Conservation (phyloP, 23 red algal genomes). For the Gracilaria domingensis region DNA sequence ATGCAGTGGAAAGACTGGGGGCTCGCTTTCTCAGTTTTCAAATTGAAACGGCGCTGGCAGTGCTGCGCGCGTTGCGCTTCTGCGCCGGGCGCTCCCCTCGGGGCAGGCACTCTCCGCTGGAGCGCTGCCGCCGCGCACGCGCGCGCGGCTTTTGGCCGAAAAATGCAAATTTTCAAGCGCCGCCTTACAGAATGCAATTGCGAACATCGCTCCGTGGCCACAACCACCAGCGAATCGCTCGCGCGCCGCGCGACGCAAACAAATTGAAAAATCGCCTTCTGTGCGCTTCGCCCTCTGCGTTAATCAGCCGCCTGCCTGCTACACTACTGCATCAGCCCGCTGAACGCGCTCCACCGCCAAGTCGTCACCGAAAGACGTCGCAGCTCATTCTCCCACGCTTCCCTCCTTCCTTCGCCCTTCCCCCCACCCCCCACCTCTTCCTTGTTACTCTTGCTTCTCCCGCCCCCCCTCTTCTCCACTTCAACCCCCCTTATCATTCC, state of each 20-base stretch:
- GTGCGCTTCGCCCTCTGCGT: conserved; percentile 2
- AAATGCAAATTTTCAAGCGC: not conserved
- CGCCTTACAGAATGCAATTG: conserved; percentile 23
- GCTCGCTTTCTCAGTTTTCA: too few species aligned
- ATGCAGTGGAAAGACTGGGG: too few species aligned
- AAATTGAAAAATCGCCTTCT: conserved; percentile 45
- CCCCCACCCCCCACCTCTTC: not conserved
- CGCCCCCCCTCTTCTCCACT: not conserved
- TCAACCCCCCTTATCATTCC: not conserved
- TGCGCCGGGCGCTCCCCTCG: too few species aligned
- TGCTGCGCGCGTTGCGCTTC: too few species aligned
- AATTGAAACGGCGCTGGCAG: too few species aligned
- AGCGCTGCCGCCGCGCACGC: not conserved
- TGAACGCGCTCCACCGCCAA: conserved; percentile 44
- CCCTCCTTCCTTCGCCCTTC: not conserved
- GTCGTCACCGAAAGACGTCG: conserved; percentile 25
- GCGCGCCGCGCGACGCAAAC: not conserved
- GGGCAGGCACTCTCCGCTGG: not conserved
- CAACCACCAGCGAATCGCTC: not conserved
- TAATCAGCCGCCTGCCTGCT: conserved; percentile 35
- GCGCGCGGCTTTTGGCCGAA: too few species aligned
- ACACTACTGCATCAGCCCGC: conserved; percentile 33
- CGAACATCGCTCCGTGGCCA: not conserved
- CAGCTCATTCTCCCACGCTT: conserved; percentile 35
- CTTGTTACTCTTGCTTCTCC: not conserved